Conservation (phyloP, 2,329 filamentous ascomycete species). For the Grosmannia huntii region DNA sequence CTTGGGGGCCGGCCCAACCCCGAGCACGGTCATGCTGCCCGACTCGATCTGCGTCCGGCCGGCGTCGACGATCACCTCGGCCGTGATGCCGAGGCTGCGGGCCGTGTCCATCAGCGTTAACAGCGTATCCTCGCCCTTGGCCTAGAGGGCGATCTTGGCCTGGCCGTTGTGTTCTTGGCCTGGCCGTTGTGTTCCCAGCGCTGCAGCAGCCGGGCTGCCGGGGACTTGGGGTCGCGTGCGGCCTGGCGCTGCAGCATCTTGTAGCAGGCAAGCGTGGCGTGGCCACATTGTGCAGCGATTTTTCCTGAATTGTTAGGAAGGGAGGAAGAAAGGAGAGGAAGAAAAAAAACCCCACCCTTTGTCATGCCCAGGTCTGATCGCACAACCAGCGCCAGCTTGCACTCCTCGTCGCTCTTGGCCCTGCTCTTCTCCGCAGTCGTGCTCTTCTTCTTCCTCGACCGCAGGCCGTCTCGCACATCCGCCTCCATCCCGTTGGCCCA, state of each 20-base stretch:
- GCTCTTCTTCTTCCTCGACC: conserved; percentile 12
- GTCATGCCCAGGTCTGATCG: conserved; percentile 94
- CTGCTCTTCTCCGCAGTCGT: conserved; percentile 12
- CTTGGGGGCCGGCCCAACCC: conserved; percentile 70
- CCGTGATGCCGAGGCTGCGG: conserved; percentile 70
- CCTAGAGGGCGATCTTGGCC: conserved; percentile 86
- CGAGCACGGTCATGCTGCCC: conserved; percentile 84
- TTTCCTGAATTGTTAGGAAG: conserved; percentile 51
- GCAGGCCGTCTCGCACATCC: conserved; percentile 44
- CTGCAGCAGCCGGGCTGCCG: conserved; percentile 51
- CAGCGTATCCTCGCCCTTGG: conserved; percentile 75
- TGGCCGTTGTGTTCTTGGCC: no score
- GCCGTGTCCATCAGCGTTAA: conserved; percentile 64
- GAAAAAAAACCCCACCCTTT: conserved; percentile 63
- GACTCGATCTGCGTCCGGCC: conserved; percentile 92
- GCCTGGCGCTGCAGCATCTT: conserved; percentile 56
- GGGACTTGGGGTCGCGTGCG: conserved; percentile 34
- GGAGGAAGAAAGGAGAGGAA: neutral
- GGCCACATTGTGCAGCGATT: conserved; percentile 88
- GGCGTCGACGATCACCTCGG: conserved; percentile 88
- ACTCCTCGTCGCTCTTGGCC: conserved; percentile 56
- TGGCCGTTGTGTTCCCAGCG: conserved; percentile 80
- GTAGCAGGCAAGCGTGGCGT: conserved; percentile 97
- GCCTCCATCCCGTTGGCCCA: conserved; percentile 51
- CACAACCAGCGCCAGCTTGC: conserved; percentile 87